phyloP scores from a whole-genome alignment of 768 basidiomycete species.

The Lactifluus hygrophoroides region DNA sequence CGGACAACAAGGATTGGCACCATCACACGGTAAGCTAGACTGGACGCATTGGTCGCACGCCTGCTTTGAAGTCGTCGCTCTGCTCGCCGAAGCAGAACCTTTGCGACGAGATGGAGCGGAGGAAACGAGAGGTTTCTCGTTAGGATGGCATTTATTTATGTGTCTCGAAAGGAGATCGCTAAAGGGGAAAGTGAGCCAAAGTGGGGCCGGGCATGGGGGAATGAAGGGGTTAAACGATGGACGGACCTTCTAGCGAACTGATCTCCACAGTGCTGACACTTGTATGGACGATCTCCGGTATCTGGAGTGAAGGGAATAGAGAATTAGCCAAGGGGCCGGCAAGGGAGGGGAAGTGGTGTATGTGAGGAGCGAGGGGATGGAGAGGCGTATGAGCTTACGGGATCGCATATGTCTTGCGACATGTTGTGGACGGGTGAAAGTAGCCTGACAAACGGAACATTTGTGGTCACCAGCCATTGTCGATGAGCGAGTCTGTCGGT shows the following conservation, averaged over 20 bases:
- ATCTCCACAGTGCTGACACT: slow-evolving; percentile 81
- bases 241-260: slow-evolving; percentile 77
- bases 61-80: slow-evolving; percentile 73
- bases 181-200: neutral
- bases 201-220: neutral
- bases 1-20: slow-evolving; percentile 70
- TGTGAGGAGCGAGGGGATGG: slow-evolving; percentile 11
- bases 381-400: slow-evolving; percentile 45
- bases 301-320: slow-evolving; percentile 36
- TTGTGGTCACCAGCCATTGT: slow-evolving; percentile 76
- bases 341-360: neutral
- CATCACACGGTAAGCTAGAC: slow-evolving; percentile 67
- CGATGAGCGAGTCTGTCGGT: too few relatives aligned
- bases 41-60: slow-evolving; percentile 82
- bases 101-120: slow-evolving; percentile 47
- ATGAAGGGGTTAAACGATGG: too few relatives aligned
- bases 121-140: slow-evolving; percentile 48
- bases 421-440: slow-evolving; percentile 85
- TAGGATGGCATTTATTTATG: slow-evolving; percentile 81
- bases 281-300: slow-evolving; percentile 85
- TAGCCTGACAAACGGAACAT: slow-evolving; percentile 80
- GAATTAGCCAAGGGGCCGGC: neutral
- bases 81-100: slow-evolving; percentile 54
- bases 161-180: slow-evolving; percentile 83
- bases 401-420: slow-evolving; percentile 87